A percentile compares a stretch with the other conserved stretches of the same genome.
Evolutionary conservation across 805 yeast species (phyloP).

Genomic region (Brettanomyces naardenensis): DNA sequence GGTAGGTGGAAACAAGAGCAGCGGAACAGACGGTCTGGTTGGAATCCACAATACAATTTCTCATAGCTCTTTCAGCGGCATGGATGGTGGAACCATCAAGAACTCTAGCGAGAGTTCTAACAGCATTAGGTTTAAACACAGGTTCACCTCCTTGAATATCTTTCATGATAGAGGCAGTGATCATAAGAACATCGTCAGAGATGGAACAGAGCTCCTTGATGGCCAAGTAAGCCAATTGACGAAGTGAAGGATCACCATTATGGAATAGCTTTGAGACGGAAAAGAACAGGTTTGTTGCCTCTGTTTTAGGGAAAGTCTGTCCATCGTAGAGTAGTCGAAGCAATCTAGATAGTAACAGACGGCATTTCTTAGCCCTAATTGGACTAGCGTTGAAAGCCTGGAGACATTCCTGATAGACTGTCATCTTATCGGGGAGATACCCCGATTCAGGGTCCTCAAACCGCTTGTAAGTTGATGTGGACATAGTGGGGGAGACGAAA

Average conservation of each 20-base stretch:
- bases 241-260: slow-evolving; percentile 76
- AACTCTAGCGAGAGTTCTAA: slow-evolving; percentile 83
- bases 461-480: slow-evolving; percentile 77
- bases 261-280: slow-evolving; percentile 92
- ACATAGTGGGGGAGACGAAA: slow-evolving; percentile 52
- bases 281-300: slow-evolving; percentile 88
- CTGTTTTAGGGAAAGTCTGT: slow-evolving; percentile 78
- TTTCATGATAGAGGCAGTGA: slow-evolving; percentile 95
- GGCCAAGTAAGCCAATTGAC: slow-evolving; percentile 91
- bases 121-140: slow-evolving; percentile 88
- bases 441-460: slow-evolving; percentile 69
- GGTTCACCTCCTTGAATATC: slow-evolving; percentile 88
- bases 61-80: slow-evolving; percentile 86
- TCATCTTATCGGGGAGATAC: slow-evolving; percentile 85
- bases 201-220: slow-evolving; percentile 82
- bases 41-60: slow-evolving; percentile 85
- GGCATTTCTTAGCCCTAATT: slow-evolving; percentile 79
- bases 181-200: slow-evolving; percentile 93
- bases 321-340: slow-evolving; percentile 79
- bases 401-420: slow-evolving; percentile 91
- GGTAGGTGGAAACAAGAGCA: slow-evolving; percentile 88
- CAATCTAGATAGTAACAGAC: slow-evolving; percentile 73
- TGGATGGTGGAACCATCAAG: slow-evolving; percentile 87
- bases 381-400: slow-evolving; percentile 90
- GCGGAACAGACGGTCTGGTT: slow-evolving; percentile 87